Percentiles rank a stretch among this genome's conserved stretches.
phyloP scores from a whole-genome alignment of 106 monocot genomes.

The Allium fistulosum region DNA sequence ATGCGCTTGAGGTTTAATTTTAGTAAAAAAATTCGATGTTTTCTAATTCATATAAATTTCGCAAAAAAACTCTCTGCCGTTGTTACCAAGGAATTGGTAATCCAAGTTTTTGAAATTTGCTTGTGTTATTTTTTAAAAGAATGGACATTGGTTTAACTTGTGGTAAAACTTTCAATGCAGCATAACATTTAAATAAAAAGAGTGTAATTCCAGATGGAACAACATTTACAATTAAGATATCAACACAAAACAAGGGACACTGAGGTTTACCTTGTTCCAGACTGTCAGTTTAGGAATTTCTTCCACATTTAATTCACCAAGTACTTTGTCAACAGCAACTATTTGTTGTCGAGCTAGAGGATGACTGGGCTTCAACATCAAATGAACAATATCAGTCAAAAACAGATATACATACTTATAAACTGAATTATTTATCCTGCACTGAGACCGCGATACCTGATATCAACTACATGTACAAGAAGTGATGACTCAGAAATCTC shows the following conservation, averaged over 20 bases:
- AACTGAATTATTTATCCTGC: neutral
- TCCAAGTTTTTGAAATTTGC: too few relatives aligned
- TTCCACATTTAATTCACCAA: slow-evolving; percentile 71
- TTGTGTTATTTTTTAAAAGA: too few relatives aligned
- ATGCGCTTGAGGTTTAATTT: too few relatives aligned
- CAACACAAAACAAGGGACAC: neutral
- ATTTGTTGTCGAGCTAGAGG: slow-evolving; percentile 79
- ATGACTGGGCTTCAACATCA: slow-evolving; percentile 46
- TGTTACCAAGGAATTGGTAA: too few relatives aligned
- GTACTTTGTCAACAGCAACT: slow-evolving; percentile 74
- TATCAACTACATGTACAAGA: slow-evolving; percentile 89
- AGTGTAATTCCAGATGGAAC: neutral
- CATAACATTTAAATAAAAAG: neutral
- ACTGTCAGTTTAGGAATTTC: slow-evolving; percentile 80
- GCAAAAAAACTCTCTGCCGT: too few relatives aligned
- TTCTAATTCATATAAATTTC: too few relatives aligned
- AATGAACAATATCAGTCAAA: slow-evolving; percentile 5
- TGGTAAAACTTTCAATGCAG: too few relatives aligned
- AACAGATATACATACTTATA: neutral
- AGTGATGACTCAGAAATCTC: slow-evolving; percentile 94
- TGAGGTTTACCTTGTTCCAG: slow-evolving; percentile 80
- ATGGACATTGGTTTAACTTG: too few relatives aligned
- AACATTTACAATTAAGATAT: neutral
- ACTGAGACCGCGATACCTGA: slow-evolving; percentile 43
- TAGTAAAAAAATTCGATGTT: too few relatives aligned